Conservation (phyloP, 2,329 filamentous ascomycete species). For the Epichloe coenophiala region DNA sequence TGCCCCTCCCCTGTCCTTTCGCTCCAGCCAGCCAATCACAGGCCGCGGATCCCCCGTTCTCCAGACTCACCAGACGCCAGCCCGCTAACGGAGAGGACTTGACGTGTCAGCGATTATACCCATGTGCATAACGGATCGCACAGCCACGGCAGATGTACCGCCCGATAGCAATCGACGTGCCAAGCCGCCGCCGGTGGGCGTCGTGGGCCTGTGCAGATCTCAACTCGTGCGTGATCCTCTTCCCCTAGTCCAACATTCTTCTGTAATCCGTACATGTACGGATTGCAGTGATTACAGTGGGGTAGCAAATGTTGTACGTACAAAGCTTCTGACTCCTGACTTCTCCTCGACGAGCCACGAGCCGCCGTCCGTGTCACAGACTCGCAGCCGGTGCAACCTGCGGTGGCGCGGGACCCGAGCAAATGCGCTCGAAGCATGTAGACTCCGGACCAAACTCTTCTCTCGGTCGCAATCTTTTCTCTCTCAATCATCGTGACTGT, state of each 20-base stretch:
- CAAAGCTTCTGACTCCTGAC: neutral
- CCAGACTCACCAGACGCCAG: neutral
- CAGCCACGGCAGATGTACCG: neutral
- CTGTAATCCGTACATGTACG: too few relatives aligned
- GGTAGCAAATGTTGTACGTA: too few relatives aligned
- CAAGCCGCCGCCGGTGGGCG: neutral
- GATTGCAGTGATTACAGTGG: too few relatives aligned
- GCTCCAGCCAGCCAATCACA: neutral
- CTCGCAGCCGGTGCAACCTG: neutral
- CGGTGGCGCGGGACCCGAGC: neutral
- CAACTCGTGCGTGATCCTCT: neutral
- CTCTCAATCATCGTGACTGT: neutral
- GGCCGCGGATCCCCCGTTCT: neutral
- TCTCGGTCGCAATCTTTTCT: neutral
- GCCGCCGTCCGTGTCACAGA: neutral
- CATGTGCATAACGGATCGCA: too few relatives aligned
- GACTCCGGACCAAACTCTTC: too few relatives aligned
- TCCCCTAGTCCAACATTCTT: too few relatives aligned
- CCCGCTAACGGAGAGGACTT: neutral
- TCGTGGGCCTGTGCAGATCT: neutral
- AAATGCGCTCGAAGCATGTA: too few relatives aligned
- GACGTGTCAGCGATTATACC: too few relatives aligned
- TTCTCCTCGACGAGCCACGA: neutral
- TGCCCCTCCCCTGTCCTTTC: too few relatives aligned
- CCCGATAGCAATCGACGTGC: neutral